Evolutionary conservation across 345 rosid genomes (phyloP), one percentile per base, ranked within the genome.

Genomic region (Eucalyptus marginata): DNA sequence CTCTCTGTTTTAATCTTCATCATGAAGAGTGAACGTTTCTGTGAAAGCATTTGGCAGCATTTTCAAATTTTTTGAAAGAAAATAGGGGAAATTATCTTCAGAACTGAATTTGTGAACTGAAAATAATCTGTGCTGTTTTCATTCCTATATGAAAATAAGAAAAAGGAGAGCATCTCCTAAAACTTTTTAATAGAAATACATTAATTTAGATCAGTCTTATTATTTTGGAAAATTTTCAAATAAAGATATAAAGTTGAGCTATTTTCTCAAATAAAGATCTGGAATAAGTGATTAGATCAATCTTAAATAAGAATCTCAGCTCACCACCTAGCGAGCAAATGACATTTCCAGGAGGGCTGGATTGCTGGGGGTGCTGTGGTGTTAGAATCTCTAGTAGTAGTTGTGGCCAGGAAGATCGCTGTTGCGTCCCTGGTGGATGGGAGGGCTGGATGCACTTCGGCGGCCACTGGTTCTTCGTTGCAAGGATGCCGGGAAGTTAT

Each of bases 211-310:
- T 54, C 3, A 5, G 2, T 3, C 25, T 54, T 20, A 3, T 54
- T 20, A 3, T 20, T 20, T 4, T 2, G 24, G 11, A 0, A 2
- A 9, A 54, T 8, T 2, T 58, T 10, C n/a, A 1, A 25, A 58
- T 10, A 58, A 58, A 24, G 2, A 25, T 10, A 0, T 10, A 10
- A 58, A 0, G 0, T 54, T 54, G 11, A 20, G 27, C 0, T 54
- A 54, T 54, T 54, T 54, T 54, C 54, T 51, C 9, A 2, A 51
- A 51, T 51, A 51, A 51, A 51, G 1, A 51, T 51, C 0, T 0
- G 2, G 2, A 50, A 1, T 15, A 50, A 4, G 14, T 58, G n/a
- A 25, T 5, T 58, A 24, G 6, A 25, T 58, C n/a, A 25, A 58
- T 58, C 7, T 59, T 25, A 58, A 1, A 58, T 24, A 58, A 25